Evolutionary conservation across 345 rosid species (phyloP), one percentile per base, ranked within the genome.

Genomic region (Hibiscus trionum): DNA sequence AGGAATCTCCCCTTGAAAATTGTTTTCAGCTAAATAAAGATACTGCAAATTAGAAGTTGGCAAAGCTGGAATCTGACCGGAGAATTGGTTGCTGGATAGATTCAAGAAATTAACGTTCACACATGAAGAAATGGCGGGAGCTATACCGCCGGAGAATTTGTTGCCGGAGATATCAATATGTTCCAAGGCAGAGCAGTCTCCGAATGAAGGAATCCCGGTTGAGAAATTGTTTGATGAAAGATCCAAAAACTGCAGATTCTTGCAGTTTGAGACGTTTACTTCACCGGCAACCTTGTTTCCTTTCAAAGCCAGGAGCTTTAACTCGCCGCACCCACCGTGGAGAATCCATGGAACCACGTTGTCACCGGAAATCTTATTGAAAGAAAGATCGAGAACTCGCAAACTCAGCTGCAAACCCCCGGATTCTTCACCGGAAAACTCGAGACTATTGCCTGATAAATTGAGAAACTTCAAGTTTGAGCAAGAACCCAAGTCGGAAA

Each of bases 161-260:
- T 95, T 95, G 21, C 80, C 78, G 55, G 99, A 95, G 75, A 90
- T 79, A 53, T 95, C 97, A 10, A 95, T 88, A 80, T 86, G 78
- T 73, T 86, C 85, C 68, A 95, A 65, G 50, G 83, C 76, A 10
- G 53, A 80, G 76, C 99, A 95, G 8, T 79, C 86, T 15, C 97
- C 92, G n/a, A 91, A 80, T 7, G 84, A 80, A 12, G 96, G 90
- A 31, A 81, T 50, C 56, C 63, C 61, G 5, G 66, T 37, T 14
- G 93, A 83, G 80, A 95, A 86, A 83, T 92, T 92, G 83, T 92
- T 95, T 0, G 81, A 73, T 12, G 97, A 90, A 29, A 95, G 64
- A 69, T 95, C 99, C 70, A 95, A 78, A 73, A 79, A 78, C 83
- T 78, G 76, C 52, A 95, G 81, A 73, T 55, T 84, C 53, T 50